phyloP scores from a whole-genome alignment of 495 filamentous ascomycete genomes.

The Hypoxylon crocopeplum region DNA sequence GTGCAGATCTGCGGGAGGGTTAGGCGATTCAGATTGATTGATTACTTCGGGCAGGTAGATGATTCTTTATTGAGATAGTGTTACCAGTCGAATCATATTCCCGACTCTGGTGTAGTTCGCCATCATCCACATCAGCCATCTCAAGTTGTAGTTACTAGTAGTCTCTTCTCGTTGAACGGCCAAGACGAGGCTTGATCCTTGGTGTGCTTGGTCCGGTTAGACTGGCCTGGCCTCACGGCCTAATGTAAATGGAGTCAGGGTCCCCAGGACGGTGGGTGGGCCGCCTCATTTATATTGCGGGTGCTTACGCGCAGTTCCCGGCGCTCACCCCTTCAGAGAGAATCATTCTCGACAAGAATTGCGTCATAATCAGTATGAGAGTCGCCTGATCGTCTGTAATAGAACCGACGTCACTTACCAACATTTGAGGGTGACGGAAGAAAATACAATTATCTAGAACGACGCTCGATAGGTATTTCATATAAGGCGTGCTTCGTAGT shows the following conservation, averaged over 20 bases:
- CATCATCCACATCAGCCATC: too few species aligned
- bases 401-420: background rate
- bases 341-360: conserved; percentile 16
- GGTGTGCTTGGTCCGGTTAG: conserved; percentile 1
- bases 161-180: background rate
- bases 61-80: conserved; percentile 6
- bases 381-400: background rate
- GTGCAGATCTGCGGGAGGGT: conserved; percentile 20
- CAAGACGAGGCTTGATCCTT: background rate
- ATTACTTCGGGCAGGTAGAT: conserved; percentile 10
- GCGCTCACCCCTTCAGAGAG: too few species aligned
- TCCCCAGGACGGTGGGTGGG: conserved; percentile 24
- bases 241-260: conserved; percentile 26
- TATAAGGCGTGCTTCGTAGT: background rate
- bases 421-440: too few species aligned
- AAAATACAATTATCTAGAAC: too few species aligned
- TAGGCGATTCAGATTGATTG: conserved; percentile 38
- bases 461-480: background rate
- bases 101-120: too few species aligned
- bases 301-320: conserved; percentile 24
- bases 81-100: conserved; percentile 2
- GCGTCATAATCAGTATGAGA: conserved; percentile 27
- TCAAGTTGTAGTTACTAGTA: too few species aligned
- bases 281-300: conserved; percentile 27
- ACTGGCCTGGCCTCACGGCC: conserved; percentile 9